These are phyloP conservation scores for Pestalotiopsis fici DNA, from an alignment of 2,329 filamentous ascomycete genomes.

Conservation along the genomic window DNA sequence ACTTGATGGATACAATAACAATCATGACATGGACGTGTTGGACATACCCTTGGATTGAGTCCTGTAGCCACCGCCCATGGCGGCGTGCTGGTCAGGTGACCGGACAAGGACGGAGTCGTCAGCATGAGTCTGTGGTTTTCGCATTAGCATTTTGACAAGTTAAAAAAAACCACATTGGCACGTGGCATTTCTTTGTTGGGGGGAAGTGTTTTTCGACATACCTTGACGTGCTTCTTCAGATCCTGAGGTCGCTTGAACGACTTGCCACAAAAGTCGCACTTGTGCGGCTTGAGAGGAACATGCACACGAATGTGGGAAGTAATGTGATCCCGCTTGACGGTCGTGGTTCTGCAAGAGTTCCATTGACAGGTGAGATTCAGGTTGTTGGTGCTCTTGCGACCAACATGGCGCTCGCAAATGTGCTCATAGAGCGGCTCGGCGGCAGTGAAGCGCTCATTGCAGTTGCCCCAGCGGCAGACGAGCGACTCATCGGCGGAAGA, in stretches of 20 bases:
- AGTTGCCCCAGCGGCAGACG: conserved; percentile 61
- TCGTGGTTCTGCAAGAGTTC: conserved; percentile 94
- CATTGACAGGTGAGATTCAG: conserved; percentile 96
- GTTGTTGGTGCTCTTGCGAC: conserved; percentile 98
- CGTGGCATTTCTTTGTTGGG: neutral
- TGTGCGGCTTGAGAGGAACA: conserved; percentile 98
- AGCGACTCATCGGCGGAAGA: conserved; percentile 51
- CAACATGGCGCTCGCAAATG: conserved; percentile 97
- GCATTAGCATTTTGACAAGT: neutral
- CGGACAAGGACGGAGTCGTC: conserved; percentile 81
- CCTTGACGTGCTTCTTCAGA: conserved; percentile 98
- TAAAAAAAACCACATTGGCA: neutral
- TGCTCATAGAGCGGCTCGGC: conserved; percentile 75
- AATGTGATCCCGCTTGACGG: conserved; percentile 98
- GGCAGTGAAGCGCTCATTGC: conserved; percentile 58
- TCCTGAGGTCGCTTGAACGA: conserved; percentile 99
- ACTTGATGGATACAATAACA: conserved; percentile 34
- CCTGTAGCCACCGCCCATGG: conserved; percentile 53
- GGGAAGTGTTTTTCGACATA: conserved; percentile 27
- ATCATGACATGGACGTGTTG: conserved; percentile 16
- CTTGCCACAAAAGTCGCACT: conserved; percentile 98
- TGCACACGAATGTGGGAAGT: conserved; percentile 98
- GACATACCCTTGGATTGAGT: conserved; percentile 55
- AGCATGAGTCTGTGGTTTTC: conserved; percentile 70
- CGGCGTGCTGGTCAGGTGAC: conserved; percentile 51